phyloP scores from a whole-genome alignment of 352 stramenopile species.

The Phytophthora hybrid region DNA sequence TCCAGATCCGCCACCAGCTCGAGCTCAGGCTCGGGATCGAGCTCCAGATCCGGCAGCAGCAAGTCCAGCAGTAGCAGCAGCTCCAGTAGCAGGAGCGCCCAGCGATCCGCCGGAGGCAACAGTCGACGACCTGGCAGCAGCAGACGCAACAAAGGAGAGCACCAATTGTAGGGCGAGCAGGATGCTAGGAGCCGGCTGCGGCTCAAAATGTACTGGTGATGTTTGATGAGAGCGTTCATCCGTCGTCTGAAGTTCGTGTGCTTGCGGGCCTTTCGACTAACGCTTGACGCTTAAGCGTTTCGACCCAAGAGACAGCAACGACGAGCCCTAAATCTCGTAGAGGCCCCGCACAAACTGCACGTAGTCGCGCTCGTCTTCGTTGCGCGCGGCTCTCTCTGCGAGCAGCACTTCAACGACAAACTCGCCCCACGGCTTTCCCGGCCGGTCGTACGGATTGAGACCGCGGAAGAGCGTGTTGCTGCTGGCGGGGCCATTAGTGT shows the following conservation, averaged over 20 bases:
- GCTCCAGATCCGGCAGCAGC: conserved; percentile 26
- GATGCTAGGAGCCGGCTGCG: conserved; percentile 17
- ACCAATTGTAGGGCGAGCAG: conserved; percentile 33
- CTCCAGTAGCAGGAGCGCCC: conserved; percentile 38
- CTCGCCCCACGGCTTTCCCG: conserved; percentile 33
- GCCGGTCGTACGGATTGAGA: conserved; percentile 26
- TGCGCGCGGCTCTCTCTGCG: conserved; percentile 35
- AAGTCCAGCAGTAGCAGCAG: conserved; percentile 34
- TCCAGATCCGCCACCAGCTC: conserved; percentile 35
- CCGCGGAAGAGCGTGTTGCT: conserved; percentile 3
- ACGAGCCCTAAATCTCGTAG: conserved; percentile 36
- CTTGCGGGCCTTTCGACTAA: background rate
- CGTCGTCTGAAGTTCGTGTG: conserved; percentile 18
- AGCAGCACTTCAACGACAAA: conserved; percentile 41
- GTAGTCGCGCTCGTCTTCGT: conserved; percentile 45
- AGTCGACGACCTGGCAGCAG: conserved; percentile 44
- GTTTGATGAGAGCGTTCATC: conserved; percentile 17
- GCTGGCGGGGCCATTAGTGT: background rate
- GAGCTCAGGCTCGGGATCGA: conserved; percentile 25
- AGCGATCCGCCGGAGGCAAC: conserved; percentile 28
- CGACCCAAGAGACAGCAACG: conserved; percentile 2
- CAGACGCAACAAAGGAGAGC: conserved; percentile 39
- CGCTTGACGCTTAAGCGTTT: conserved; percentile 8
- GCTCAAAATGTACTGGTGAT: conserved; percentile 26
- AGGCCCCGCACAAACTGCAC: conserved; percentile 38